Conservation (phyloP, 352 stramenopile genomes). For the Globisporangium paddicum region DNA sequence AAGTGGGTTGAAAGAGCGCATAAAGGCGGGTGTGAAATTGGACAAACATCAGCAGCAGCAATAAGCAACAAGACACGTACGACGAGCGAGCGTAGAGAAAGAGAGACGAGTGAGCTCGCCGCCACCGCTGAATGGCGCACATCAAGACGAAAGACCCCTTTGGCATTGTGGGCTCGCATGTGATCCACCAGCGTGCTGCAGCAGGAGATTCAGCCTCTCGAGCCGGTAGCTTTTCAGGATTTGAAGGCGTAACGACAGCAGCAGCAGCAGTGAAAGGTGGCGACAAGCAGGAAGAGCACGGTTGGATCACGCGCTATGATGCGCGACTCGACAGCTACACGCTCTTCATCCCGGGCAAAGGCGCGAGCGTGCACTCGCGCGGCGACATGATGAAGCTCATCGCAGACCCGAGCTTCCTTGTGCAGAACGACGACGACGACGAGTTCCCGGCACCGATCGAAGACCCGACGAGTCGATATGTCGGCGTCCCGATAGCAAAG, state of each 20-base stretch:
- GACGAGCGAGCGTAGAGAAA: background rate
- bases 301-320: slow-evolving; percentile 74
- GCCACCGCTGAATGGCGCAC: slow-evolving; percentile 12
- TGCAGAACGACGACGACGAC: slow-evolving; percentile 41
- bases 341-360: slow-evolving; percentile 47
- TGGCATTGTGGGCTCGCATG: slow-evolving; percentile 54
- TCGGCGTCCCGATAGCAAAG: slow-evolving; percentile 34
- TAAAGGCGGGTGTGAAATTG: background rate
- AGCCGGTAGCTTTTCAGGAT: background rate
- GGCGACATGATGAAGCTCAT: slow-evolving; percentile 65
- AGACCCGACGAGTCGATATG: slow-evolving; percentile 46
- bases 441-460: slow-evolving; percentile 44
- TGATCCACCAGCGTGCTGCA: slow-evolving; percentile 24
- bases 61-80: background rate
- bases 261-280: background rate
- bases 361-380: slow-evolving; percentile 29
- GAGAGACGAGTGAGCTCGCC: background rate
- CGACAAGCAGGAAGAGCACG: slow-evolving; percentile 28
- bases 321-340: slow-evolving; percentile 55
- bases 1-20: background rate
- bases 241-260: slow-evolving; percentile 2
- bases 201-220: background rate
- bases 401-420: slow-evolving; percentile 42
- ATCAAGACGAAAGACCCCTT: slow-evolving; percentile 55
- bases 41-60: background rate